phyloP scores from a whole-genome alignment of 2,329 filamentous ascomycete genomes.

The Colletotrichum tropicale region DNA sequence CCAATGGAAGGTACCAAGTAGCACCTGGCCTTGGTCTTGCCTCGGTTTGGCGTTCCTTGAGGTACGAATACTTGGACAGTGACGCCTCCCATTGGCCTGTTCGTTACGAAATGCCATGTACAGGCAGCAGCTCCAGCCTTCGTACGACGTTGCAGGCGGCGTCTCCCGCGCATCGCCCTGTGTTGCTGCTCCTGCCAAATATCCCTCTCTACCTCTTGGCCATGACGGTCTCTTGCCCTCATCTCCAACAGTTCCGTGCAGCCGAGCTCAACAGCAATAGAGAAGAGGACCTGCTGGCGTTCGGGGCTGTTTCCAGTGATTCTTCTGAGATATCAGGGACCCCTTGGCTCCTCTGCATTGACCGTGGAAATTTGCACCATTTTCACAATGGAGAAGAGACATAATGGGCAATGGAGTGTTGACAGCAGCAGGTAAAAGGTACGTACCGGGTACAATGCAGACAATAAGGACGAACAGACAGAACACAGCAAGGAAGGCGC shows the following conservation, averaged over 20 bases:
- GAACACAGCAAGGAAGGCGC: neutral
- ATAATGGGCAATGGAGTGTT: neutral
- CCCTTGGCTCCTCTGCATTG: constrained; percentile 1
- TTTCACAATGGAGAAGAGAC: neutral
- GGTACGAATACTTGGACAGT: neutral
- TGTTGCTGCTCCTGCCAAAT: neutral
- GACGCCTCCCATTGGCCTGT: neutral
- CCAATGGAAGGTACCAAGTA: neutral
- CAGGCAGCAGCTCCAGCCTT: neutral
- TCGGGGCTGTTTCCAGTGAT: neutral
- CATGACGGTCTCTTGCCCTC: neutral
- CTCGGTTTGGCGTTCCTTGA: neutral
- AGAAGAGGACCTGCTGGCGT: neutral
- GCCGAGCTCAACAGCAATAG: neutral
- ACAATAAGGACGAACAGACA: neutral
- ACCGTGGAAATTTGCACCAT: constrained; percentile 13
- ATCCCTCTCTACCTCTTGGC: neutral
- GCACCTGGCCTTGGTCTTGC: neutral
- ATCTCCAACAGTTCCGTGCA: neutral
- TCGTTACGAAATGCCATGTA: neutral
- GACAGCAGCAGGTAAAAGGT: neutral
- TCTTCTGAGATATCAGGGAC: neutral
- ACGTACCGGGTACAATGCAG: neutral
- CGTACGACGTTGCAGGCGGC: constrained; percentile 16
- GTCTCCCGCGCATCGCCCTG: neutral